These are phyloP conservation scores for Lentinula edodes DNA, from an alignment of 768 basidiomycete genomes.

Conservation along the genomic window DNA sequence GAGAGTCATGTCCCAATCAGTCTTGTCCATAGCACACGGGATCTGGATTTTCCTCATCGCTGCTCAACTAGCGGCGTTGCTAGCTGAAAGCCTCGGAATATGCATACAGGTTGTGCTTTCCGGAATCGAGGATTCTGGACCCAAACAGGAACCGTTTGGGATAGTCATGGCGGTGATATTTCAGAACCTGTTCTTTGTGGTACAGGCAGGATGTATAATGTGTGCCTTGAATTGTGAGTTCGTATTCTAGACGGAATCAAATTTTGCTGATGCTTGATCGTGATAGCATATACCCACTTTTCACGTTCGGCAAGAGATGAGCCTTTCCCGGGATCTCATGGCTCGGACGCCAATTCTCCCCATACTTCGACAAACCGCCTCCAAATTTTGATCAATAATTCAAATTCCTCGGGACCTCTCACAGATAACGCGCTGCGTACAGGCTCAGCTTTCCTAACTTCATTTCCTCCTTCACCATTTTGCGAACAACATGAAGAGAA, in stretches of 20 bases:
- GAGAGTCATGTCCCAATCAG: background rate
- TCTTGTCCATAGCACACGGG: background rate
- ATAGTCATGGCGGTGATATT: background rate
- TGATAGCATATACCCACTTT: constrained; percentile 1
- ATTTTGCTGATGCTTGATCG: background rate
- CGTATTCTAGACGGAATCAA: background rate
- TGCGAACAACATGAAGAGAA: background rate
- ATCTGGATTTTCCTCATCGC: background rate
- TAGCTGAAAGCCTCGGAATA: background rate
- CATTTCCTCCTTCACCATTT: background rate
- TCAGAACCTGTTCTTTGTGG: background rate
- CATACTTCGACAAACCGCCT: background rate
- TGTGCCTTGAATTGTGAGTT: background rate
- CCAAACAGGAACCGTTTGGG: background rate
- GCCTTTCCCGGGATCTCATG: background rate
- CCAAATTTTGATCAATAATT: background rate
- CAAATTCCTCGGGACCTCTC: background rate
- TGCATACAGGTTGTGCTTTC: background rate
- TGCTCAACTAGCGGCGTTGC: background rate
- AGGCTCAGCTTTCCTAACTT: background rate
- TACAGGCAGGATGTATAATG: background rate
- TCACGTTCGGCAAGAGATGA: too few relatives aligned
- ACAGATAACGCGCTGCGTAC: background rate
- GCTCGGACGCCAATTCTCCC: background rate
- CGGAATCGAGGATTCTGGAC: background rate